A percentile compares a stretch with the other conserved stretches of the same genome.
Conservation (phyloP, 257 asterid species). For the Ehretia macrophylla region DNA sequence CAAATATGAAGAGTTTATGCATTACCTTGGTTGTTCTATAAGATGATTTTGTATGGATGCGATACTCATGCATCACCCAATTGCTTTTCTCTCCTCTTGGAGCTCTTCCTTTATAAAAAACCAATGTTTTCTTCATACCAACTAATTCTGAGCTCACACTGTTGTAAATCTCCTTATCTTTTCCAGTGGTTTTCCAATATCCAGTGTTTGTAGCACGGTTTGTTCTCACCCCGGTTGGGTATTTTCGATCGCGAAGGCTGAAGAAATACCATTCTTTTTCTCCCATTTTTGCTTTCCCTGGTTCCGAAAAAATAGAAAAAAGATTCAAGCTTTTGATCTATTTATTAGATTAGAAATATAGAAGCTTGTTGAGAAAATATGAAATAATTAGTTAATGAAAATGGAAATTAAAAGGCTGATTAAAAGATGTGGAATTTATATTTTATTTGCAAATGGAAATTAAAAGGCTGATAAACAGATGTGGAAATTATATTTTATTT, state of each 20-base stretch:
- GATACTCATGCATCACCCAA: conserved; percentile 99
- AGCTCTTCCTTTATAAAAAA: conserved; percentile 87
- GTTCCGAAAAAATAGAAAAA: too few species aligned
- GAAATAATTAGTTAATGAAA: too few species aligned
- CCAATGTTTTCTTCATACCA: conserved; percentile 94
- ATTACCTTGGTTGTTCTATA: conserved; percentile 76
- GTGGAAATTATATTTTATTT: too few species aligned
- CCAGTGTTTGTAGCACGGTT: conserved; percentile 90
- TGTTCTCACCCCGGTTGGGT: conserved; percentile 88
- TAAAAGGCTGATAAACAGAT: too few species aligned
- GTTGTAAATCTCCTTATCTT: conserved; percentile 83
- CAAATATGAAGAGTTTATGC: too few species aligned
- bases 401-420: too few species aligned
- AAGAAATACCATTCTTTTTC: conserved; percentile 94
- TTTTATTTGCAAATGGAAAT: too few species aligned
- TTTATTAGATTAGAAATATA: too few species aligned
- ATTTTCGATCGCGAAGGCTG: conserved; percentile 83
- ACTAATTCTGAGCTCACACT: conserved; percentile 63
- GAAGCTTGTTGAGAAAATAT: background rate
- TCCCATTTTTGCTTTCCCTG: conserved; percentile 94
- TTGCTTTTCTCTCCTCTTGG: conserved; percentile 89
- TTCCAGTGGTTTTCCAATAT: conserved; percentile 91
- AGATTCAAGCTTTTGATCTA: too few species aligned
- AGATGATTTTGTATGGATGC: conserved; percentile 73
- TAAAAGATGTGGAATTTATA: too few species aligned